Conservation (phyloP, 495 filamentous ascomycete species). For the Aspergillus sparsus region DNA sequence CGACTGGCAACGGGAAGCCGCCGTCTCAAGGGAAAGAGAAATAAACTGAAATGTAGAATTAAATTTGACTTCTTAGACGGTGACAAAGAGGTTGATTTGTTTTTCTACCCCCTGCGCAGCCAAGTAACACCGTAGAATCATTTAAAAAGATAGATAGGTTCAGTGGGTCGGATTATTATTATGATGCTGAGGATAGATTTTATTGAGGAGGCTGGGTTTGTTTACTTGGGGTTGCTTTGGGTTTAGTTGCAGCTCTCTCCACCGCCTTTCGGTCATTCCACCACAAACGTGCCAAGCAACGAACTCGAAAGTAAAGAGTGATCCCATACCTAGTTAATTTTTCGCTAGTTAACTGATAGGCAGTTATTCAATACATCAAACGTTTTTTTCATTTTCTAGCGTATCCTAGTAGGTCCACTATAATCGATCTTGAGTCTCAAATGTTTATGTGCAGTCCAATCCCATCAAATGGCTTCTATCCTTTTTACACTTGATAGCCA, state of each 20-base stretch:
- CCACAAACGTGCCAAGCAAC: constrained; percentile 9
- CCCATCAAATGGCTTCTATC: not conserved
- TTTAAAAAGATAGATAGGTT: not conserved
- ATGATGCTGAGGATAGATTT: constrained; percentile 4
- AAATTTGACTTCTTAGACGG: too few relatives aligned
- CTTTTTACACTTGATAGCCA: constrained; percentile 10
- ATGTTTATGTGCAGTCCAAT: constrained; percentile 17
- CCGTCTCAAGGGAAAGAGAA: too few relatives aligned
- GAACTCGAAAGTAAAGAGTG: not conserved
- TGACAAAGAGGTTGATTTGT: too few relatives aligned
- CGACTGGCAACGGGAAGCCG: too few relatives aligned
- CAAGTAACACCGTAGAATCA: not conserved
- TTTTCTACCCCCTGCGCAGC: too few relatives aligned
- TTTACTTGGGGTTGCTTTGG: constrained; percentile 16
- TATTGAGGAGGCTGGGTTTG: constrained; percentile 23
- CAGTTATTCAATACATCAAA: not conserved
- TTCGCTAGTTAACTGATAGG: not conserved
- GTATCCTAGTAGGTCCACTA: not conserved
- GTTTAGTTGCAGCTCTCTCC: not conserved
- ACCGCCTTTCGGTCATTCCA: not conserved
- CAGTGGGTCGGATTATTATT: constrained; percentile 7
- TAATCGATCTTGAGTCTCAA: not conserved
- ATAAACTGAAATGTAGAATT: too few relatives aligned
- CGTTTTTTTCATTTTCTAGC: not conserved
- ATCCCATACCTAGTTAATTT: too few relatives aligned